A percentile compares a stretch with the other conserved stretches of the same genome.
Evolutionary conservation across 306 rosid genomes (phyloP).

Genomic region (Hippophae rhamnoides): DNA sequence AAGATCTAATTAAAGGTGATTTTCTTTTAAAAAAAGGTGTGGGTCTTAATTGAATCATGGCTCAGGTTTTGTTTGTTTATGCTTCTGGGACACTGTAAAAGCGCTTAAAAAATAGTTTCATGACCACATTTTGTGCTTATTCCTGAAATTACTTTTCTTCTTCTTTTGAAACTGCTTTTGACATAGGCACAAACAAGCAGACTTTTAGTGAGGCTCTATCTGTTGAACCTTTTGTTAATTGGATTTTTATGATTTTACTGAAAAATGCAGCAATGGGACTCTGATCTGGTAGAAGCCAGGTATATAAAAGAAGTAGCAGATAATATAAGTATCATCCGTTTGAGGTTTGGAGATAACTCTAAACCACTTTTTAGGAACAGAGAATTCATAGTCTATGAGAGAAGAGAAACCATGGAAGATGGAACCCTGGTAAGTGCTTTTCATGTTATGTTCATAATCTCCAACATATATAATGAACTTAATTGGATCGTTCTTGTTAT

Average conservation of each 20-base stretch:
- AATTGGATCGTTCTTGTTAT: not conserved
- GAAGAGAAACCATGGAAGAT: conserved; percentile 85
- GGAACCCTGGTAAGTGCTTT: conserved; percentile 60
- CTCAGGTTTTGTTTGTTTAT: too few relatives aligned
- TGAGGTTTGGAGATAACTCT: conserved; percentile 71
- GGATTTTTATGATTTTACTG: not conserved
- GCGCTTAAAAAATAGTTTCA: too few relatives aligned
- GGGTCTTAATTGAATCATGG: too few relatives aligned
- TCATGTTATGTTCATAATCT: too few relatives aligned
- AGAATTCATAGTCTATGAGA: conserved; percentile 79
- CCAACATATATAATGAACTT: not conserved
- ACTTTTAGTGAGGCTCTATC: not conserved
- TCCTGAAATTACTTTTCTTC: too few relatives aligned
- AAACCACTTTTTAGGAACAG: conserved; percentile 75
- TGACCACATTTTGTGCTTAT: too few relatives aligned
- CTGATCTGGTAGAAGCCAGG: conserved; percentile 77
- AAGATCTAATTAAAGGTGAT: too few relatives aligned
- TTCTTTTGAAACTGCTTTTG: too few relatives aligned
- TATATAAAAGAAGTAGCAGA: conserved; percentile 64
- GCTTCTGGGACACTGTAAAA: too few relatives aligned
- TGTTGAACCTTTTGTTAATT: not conserved
- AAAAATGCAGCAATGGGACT: conserved; percentile 79
- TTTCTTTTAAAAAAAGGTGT: too few relatives aligned
- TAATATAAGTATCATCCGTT: conserved; percentile 68
- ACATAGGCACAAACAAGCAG: not conserved